Evolutionary conservation across 2,329 filamentous ascomycete species (phyloP), one percentile per base, ranked within the genome.

Genomic region (Parascedosporium putredinis): DNA sequence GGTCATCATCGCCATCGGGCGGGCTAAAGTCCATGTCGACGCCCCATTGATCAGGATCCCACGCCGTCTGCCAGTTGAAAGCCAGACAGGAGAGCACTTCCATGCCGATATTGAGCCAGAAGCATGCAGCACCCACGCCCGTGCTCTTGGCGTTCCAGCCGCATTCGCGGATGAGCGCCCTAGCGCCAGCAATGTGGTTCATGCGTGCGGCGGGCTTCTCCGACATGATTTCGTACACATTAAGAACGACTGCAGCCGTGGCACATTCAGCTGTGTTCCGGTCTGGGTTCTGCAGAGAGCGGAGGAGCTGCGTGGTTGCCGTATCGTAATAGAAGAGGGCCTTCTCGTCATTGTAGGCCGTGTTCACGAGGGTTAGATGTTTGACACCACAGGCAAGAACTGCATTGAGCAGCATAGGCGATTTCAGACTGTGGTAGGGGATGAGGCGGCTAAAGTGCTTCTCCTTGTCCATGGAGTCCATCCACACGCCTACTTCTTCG

Each of bases 211-310:
- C 72, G 4, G 85, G 81, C 56, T 80, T 80, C 60, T 91, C 86
- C 45, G 81, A 88, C 88, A 96, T 95, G 57, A 90, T 84, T 64
- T 96, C 89, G 66, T 94, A 96, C 3, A 95, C 86, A 57, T 95
- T 91, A 27, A 97, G 75, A 6, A 95, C 84, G 12, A 95, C 84
- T 2, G 91, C 89, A 0, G 88, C 88, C 0, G 86, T 87, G 6
- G 90, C 88, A 63, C 89, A 95, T 49, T 95, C 82, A 24, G 84
- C 80, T 1, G 83, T 88, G 61, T 95, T 84, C 51, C 89, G 79
- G 56, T 93, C 84, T 0, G 88, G 88, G 58, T 95, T 88, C 61
- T 93, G 86, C 40, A 95, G 68, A 47, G 79, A 83, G 44, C 81
- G 78, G 12, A 94, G 71, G 2, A 96, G 74, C 55, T 88, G 80